Conservation (phyloP, 352 stramenopile species). For the Pythium phragmiticola region DNA sequence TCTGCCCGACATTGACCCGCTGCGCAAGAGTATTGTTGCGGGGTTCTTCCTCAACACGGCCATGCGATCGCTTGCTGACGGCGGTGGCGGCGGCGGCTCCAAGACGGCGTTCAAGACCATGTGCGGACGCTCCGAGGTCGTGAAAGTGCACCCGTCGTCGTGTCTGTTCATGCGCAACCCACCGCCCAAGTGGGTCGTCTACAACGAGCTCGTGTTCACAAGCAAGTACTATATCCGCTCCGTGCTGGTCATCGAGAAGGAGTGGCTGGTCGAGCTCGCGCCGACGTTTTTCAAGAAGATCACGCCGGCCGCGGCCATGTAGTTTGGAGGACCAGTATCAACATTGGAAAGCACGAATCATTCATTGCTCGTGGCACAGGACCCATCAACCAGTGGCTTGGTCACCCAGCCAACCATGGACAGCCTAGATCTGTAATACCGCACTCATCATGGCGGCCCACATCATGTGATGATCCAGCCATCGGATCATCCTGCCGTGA, state of each 20-base stretch:
- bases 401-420: too few species aligned
- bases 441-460: too few species aligned
- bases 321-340: too few species aligned
- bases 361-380: too few species aligned
- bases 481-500: too few species aligned
- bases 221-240: constrained; percentile 91
- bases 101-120: constrained; percentile 89
- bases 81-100: constrained; percentile 47
- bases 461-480: too few species aligned
- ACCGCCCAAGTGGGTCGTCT: constrained; percentile 81
- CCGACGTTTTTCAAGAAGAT: constrained; percentile 84
- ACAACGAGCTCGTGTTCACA: constrained; percentile 91
- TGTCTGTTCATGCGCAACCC: constrained; percentile 89
- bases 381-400: too few species aligned
- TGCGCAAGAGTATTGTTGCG: constrained; percentile 86
- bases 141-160: constrained; percentile 89
- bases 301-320: constrained; percentile 21
- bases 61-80: constrained; percentile 79
- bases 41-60: constrained; percentile 89
- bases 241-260: constrained; percentile 86
- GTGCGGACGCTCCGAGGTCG: constrained; percentile 74
- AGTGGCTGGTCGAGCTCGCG: constrained; percentile 85
- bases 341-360: too few species aligned
- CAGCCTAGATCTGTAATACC: too few species aligned
- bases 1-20: constrained; percentile 76